Base-by-base conservation (phyloP, 2,329 filamentous ascomycete genomes). In the Sporothrix mexicana region DNA sequence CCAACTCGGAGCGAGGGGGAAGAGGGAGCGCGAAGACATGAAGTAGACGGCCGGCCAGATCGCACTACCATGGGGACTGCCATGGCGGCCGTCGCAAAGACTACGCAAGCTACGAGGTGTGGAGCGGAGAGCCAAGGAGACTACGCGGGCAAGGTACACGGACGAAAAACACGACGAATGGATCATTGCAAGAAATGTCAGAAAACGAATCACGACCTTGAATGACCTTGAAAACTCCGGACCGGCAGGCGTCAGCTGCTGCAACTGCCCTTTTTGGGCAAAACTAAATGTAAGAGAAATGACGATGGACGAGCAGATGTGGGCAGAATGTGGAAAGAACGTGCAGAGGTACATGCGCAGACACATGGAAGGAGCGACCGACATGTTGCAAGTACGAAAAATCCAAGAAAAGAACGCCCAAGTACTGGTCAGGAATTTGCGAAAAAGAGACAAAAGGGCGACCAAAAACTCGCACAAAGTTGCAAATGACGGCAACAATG, bases 1-100 rank as follows among this genome's bases (percentile, higher is more conserved):
- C 45, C 61, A 43, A 66, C 61, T 20, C 17, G 3, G 51, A 43
- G 12, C 41, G 10, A 41, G 25, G 23, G 59, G 43, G 68, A 61
- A 61, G 66, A 64, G 72, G 57, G 69, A 59, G 67, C 67, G 51
- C 72, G 41, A 47, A 53, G 71, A 74, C 73, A 74, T 74, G 73
- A 74, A 74, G 73, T 73, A 74, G 71, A 70, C 68, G 70, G 51
- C 23, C 47, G 36, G 61, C 41, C 61, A 66, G 41, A 25, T 64
- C 20, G 61, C 61, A 25, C n/a, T 47, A 25, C 61, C 61, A 66
- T 66, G 41, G 41, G 15, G 10, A 17, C 10, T 7, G 57, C 57
- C 30, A 36, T 36, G 30, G 30, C 30, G 30, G 30, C 30, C 30
- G 30, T 36, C 30, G 30, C 5, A 36, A 36, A 36, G 30, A 36